Evolutionary conservation across 352 stramenopile species (phyloP), one percentile per base, ranked within the genome.

Genomic region (Halophytophthora batemanensis): DNA sequence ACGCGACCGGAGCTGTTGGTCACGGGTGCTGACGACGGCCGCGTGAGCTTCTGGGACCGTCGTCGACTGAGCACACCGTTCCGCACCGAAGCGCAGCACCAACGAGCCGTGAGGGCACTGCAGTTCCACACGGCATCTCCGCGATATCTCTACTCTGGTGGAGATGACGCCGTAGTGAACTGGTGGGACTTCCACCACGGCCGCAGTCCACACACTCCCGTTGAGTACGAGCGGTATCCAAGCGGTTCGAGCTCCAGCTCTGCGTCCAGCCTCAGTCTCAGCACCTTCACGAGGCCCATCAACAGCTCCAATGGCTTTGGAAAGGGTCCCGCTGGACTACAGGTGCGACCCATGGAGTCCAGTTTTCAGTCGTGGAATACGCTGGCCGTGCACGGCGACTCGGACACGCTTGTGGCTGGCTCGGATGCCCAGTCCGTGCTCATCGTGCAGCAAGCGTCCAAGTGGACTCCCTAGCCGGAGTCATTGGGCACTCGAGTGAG

Each of bases 371-470:
- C 80, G n/a, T 93, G 80, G 77, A 86, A 83, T 33, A 50, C 74
- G 1, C 49, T 93, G 35, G 76, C 75, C 7, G 45, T 93, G 49
- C 80, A 93, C 64, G 74, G 67, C 17, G 74, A 82, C 34, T 90
- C 77, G 45, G 80, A 93, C 47, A 86, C 77, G 53, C 61, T 93
- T 12, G 54, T 93, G 41, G 77, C 77, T 1, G 78, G 77, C 28
- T 93, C 80, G 15, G 82, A 93, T 38, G 78, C 79, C 42, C 77
- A 93, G 53, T 85, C 82, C 33, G 56, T 93, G 29, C 35, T 88
- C 36, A 64, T 93, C 44, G 62, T 90, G 22, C 74, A 86, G 61
- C 41, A 80, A 15, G 74, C 64, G 28, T 88, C 77, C 15, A 82
- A 81, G 45, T 64, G 56, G 65, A 59, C 59, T 23, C 42, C 61